Base-by-base conservation (phyloP, 495 filamentous ascomycete species). In the Podospora comata region DNA sequence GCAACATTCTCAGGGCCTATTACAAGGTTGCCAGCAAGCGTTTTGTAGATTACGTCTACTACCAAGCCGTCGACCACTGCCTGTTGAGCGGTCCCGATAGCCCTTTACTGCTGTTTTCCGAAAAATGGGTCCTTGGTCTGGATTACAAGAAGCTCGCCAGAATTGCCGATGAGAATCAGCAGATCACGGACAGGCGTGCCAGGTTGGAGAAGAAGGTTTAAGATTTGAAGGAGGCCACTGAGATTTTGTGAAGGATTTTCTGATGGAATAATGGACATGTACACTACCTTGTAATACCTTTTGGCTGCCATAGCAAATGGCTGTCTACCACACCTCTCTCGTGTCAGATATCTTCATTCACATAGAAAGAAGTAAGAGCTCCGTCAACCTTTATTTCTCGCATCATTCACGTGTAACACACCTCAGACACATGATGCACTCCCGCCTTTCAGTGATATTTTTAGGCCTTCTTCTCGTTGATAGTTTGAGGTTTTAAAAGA, bases 1-100 rank as follows among this genome's bases (percentile, higher is more conserved):
- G 89, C 60, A 85, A 90, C 67, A 82, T 84, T 18, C 74, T 90
- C 1, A 65, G 82, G 59, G 76, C 82, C 2, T 91, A 91, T 72
- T 90, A 91, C 77, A 84, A 85, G 57, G 85, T 90, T 0, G 81
- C 86, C 0, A 75, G 70, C 20, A 85, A 84, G 65, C 77, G 84
- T 1, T 88, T 90, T 62, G 79, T 87, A 9, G 88, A 90, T 65
- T 80, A 76, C 64, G 74, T 89, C 18, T 85, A 79, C 68, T 70
- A 70, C 18, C 77, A 77, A 58, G 79, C 68, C 0, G 67, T 80
- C 7, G 74, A 78, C 39, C 67, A 81, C 60, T 72, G 67, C 62
- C 71, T 82, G 13, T 75, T 82, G 1, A 48, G 67, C n/a, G 72
- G 73, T 0, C 32, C 70, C 2, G 53, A 73, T 15, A 75, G 76